Evolutionary conservation across 2,329 filamentous ascomycete species (phyloP).

Genomic region (Endothia cerciana): DNA sequence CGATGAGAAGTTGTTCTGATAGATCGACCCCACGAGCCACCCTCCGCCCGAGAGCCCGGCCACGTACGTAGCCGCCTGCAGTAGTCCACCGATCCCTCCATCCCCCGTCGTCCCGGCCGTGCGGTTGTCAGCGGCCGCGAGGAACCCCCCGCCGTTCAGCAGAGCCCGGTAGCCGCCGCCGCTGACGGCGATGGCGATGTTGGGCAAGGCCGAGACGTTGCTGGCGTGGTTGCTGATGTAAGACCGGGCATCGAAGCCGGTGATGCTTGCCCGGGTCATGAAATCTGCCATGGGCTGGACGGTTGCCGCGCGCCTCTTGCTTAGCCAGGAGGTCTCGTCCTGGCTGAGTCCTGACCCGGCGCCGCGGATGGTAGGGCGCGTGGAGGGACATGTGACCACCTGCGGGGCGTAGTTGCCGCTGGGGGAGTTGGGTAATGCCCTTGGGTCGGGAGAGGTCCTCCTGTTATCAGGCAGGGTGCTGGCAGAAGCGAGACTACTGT

Average conservation of each 20-base stretch:
- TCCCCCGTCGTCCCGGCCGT: constrained; percentile 62
- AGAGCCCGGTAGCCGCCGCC: constrained; percentile 88
- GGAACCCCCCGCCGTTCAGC: constrained; percentile 78
- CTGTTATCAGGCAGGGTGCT: constrained; percentile 3
- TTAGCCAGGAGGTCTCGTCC: constrained; percentile 75
- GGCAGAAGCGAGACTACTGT: constrained; percentile 10
- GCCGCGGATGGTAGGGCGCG: constrained; percentile 69
- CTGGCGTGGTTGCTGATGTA: constrained; percentile 71
- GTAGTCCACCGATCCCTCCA: constrained; percentile 77
- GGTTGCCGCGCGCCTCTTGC: constrained; percentile 72
- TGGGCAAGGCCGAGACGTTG: constrained; percentile 59
- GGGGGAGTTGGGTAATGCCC: constrained; percentile 44
- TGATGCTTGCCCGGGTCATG: constrained; percentile 71
- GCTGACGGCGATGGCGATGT: constrained; percentile 76
- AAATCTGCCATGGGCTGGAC: constrained; percentile 75
- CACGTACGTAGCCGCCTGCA: constrained; percentile 82
- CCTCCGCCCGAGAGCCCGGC: constrained; percentile 80
- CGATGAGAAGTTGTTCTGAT: constrained; percentile 81
- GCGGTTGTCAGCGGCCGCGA: constrained; percentile 79
- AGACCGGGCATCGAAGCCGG: constrained; percentile 72
- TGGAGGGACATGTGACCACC: constrained; percentile 68
- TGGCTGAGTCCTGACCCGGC: constrained; percentile 63
- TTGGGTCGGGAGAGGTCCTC: constrained; percentile 29
- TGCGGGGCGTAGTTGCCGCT: constrained; percentile 72
- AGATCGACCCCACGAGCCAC: constrained; percentile 84